These are phyloP conservation scores for Aurifilum marmelostoma DNA, from an alignment of 2,329 filamentous ascomycete genomes.

Conservation along the genomic window DNA sequence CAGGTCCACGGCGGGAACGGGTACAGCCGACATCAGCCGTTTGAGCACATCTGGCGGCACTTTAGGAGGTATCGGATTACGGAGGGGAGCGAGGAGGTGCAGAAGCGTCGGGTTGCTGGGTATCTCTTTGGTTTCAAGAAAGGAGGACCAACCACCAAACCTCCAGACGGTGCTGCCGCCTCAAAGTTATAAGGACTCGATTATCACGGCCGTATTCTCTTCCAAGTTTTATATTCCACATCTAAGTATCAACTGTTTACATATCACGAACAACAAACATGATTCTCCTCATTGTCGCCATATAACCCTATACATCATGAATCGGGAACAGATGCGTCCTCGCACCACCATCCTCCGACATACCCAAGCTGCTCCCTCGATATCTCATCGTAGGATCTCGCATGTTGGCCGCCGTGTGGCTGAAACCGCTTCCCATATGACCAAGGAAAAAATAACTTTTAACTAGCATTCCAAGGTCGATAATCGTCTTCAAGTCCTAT, in stretches of 20 bases:
- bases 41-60: constrained; percentile 69
- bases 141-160: not conserved
- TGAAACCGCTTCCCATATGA: constrained; percentile 41
- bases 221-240: too few relatives aligned
- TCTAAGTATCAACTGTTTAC: not conserved
- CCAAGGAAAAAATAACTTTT: constrained; percentile 40
- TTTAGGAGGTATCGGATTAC: constrained; percentile 66
- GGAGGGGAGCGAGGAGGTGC: constrained; percentile 67
- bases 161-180: too few relatives aligned
- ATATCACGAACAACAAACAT: constrained; percentile 40
- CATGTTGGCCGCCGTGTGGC: constrained; percentile 38
- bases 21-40: constrained; percentile 61
- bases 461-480: constrained; percentile 41
- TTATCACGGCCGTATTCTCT: not conserved
- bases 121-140: constrained; percentile 45
- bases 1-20: constrained; percentile 65
- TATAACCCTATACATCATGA: constrained; percentile 33
- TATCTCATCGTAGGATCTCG: constrained; percentile 41
- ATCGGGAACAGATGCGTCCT: constrained; percentile 41
- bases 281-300: constrained; percentile 28
- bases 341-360: constrained; percentile 37
- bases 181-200: not conserved
- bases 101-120: constrained; percentile 66
- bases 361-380: constrained; percentile 38
- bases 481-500: constrained; percentile 42